Percentiles rank a stretch among this genome's conserved stretches.
Conservation (phyloP, 176 grass and related monocot genomes). For the Stipa capillata region DNA sequence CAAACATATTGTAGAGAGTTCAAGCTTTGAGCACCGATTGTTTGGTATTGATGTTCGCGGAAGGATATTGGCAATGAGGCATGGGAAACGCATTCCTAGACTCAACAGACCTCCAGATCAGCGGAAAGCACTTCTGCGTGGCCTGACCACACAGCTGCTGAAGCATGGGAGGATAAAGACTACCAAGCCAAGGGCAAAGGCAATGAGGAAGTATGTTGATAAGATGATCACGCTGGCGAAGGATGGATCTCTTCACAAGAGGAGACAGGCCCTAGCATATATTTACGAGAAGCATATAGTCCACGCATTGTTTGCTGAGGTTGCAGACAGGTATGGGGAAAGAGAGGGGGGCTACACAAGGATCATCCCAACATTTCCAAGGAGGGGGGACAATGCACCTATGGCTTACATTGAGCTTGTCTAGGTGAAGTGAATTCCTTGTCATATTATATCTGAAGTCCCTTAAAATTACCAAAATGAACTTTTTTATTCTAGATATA, state of each 20-base stretch:
- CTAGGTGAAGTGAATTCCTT: slow-evolving; percentile 36
- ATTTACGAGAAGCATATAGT: slow-evolving; percentile 93
- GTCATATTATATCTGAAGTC: not conserved
- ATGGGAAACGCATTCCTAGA: slow-evolving; percentile 67
- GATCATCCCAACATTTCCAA: slow-evolving; percentile 74
- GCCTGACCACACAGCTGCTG: slow-evolving; percentile 76
- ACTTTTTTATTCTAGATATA: not conserved
- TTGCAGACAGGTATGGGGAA: slow-evolving; percentile 70
- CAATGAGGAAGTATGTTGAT: slow-evolving; percentile 81
- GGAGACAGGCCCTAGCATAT: slow-evolving; percentile 73
- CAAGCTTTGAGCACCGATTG: slow-evolving; percentile 46
- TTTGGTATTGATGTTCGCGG: slow-evolving; percentile 36
- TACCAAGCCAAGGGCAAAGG: slow-evolving; percentile 68
- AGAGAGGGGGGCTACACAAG: slow-evolving; percentile 86
- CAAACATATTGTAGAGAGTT: slow-evolving; percentile 29
- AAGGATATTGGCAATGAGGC: slow-evolving; percentile 83
- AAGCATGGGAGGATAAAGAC: slow-evolving; percentile 93
- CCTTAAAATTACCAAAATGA: not conserved
- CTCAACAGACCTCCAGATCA: slow-evolving; percentile 83
- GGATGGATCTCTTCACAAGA: slow-evolving; percentile 92
- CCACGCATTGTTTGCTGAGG: slow-evolving; percentile 81
- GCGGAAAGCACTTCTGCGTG: slow-evolving; percentile 66
- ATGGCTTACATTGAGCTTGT: slow-evolving; percentile 97
- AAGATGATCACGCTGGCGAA: slow-evolving; percentile 93
- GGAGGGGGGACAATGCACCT: slow-evolving; percentile 85